Evolutionary conservation across 2,329 filamentous ascomycete genomes (phyloP).

Genomic region (Alternaria alternata): DNA sequence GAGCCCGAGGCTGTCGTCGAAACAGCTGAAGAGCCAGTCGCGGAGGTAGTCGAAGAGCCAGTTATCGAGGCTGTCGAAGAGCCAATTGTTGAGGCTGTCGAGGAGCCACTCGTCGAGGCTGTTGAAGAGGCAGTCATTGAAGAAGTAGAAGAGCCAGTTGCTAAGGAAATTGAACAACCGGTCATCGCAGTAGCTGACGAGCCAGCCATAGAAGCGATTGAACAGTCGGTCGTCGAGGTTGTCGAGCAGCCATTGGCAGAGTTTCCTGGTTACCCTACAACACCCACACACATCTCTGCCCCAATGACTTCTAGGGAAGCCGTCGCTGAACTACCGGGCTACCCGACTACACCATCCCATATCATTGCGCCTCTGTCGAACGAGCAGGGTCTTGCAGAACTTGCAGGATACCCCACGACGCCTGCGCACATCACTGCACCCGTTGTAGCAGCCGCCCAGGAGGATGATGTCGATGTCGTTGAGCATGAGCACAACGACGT

Average conservation of each 20-base stretch:
- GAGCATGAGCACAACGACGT: constrained; percentile 7
- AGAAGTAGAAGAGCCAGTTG: background rate
- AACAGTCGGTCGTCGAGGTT: background rate
- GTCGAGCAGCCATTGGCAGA: constrained; percentile 33
- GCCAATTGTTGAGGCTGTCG: background rate
- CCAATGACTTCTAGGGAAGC: constrained; percentile 28
- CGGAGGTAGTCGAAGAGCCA: background rate
- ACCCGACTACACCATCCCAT: constrained; percentile 36
- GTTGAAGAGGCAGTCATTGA: background rate
- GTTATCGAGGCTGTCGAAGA: background rate
- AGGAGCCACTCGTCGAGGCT: background rate
- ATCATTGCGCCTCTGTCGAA: constrained; percentile 28
- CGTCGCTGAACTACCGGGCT: constrained; percentile 27
- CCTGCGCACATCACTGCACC: constrained; percentile 32
- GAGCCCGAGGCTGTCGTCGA: constrained; percentile 16
- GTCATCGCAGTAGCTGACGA: background rate
- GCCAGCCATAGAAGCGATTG: background rate
- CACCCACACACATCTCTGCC: constrained; percentile 24
- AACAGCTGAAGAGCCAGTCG: constrained; percentile 15
- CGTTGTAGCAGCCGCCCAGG: background rate
- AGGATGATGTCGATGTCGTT: background rate
- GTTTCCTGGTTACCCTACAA: constrained; percentile 23
- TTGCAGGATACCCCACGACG: constrained; percentile 36
- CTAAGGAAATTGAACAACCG: background rate
- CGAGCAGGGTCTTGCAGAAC: constrained; percentile 25